These are phyloP conservation scores for Rheum nobile DNA, from an alignment of 148 eudicot species.

Conservation along the genomic window DNA sequence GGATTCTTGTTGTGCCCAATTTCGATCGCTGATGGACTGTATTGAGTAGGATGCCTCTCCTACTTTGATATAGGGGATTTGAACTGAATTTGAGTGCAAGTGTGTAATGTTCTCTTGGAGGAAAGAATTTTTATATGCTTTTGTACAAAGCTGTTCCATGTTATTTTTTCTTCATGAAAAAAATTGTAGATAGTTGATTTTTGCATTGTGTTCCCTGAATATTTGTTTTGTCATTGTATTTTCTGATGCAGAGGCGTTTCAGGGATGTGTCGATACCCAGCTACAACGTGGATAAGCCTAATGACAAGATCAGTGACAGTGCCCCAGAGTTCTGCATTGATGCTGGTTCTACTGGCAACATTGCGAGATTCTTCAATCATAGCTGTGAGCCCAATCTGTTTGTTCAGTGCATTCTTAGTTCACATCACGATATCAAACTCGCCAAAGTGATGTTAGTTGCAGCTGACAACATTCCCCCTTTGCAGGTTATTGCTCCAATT, in stretches of 20 bases:
- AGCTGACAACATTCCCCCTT: conserved; percentile 41
- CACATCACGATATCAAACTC: conserved; percentile 37
- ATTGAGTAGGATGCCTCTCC: background rate
- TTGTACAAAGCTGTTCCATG: background rate
- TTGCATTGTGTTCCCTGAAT: background rate
- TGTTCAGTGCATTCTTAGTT: conserved; percentile 41
- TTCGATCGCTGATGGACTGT: background rate
- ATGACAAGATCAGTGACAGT: conserved; percentile 25
- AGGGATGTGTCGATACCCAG: conserved; percentile 27
- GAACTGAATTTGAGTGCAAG: background rate
- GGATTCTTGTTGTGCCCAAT: background rate
- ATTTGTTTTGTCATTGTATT: background rate
- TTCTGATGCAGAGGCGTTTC: conserved; percentile 29
- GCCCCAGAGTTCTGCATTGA: conserved; percentile 41
- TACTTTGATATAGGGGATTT: background rate
- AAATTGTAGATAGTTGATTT: background rate
- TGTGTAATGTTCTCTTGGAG: background rate
- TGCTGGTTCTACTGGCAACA: conserved; percentile 33
- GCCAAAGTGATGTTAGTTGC: conserved; percentile 49
- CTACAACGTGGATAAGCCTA: conserved; percentile 14
- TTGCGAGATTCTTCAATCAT: conserved; percentile 49
- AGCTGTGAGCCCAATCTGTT: conserved; percentile 53
- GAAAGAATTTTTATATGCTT: background rate
- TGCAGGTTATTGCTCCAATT: conserved; percentile 22
- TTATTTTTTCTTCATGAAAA: background rate